A percentile compares a stretch with the other conserved stretches of the same genome.
Evolutionary conservation across 1,284 basidiomycete genomes (phyloP).

Genomic region (Apiotrichum laibachii): DNA sequence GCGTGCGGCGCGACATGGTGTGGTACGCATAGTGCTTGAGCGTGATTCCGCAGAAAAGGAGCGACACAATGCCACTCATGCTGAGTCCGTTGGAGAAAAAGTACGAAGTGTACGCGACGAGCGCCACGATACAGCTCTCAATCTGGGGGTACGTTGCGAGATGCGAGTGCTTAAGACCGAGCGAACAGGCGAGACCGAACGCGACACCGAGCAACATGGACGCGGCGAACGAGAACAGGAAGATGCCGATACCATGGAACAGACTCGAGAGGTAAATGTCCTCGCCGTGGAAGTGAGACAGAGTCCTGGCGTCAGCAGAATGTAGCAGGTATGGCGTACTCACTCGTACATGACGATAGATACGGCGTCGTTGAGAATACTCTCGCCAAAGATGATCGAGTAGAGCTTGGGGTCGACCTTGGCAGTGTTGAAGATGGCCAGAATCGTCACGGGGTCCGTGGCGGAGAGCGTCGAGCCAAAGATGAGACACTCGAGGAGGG

Average conservation of each 20-base stretch:
- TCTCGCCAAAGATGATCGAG: conserved; percentile 96
- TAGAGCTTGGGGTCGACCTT: conserved; percentile 99
- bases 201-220: conserved; percentile 90
- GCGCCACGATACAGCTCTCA: conserved; percentile 89
- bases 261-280: conserved; percentile 84
- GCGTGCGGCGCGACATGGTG: conserved; percentile 94
- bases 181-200: conserved; percentile 84
- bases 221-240: conserved; percentile 88
- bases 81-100: conserved; percentile 94
- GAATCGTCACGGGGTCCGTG: conserved; percentile 96
- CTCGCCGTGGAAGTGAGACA: conserved; percentile 81
- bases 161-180: conserved; percentile 92
- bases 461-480: conserved; percentile 96
- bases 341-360: conserved; percentile 98
- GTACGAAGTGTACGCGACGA: conserved; percentile 95
- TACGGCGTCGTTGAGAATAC: conserved; percentile 95
- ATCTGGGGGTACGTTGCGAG: conserved; percentile 82
- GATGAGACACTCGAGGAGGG: conserved; percentile 85
- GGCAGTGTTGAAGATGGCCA: conserved; percentile 98
- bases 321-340: conserved; percentile 5
- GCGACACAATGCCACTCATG: conserved; percentile 96
- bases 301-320: conserved; percentile 61
- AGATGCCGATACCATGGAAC: conserved; percentile 93
- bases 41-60: conserved; percentile 98
- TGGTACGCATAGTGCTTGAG: conserved; percentile 99